Base-by-base conservation (phyloP, 2,329 filamentous ascomycete genomes). In the Penicillium digitatum region DNA sequence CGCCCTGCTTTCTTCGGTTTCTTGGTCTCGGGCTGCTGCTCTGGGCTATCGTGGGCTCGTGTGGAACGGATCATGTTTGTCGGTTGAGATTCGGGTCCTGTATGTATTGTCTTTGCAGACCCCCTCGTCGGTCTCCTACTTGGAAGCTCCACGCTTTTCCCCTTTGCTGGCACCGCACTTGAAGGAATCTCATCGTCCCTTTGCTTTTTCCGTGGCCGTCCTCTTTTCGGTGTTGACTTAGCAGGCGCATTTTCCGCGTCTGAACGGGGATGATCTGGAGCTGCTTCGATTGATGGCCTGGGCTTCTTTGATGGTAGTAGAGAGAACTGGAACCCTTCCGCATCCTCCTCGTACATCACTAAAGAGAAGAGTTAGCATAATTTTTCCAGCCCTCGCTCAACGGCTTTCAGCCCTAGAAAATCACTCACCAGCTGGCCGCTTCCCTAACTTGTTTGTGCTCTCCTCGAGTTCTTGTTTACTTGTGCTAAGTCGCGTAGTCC, bases 301-400 rank as follows among this genome's bases (percentile, higher is more conserved):
- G 82, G 81, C 74, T 87, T 90, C 57, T 80, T 79, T 66, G 82
- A 76, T 68, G 88, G 88, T 11, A 85, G 78, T 58, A 88, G 83
- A 60, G 86, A 84, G 70, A 91, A 92, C 55, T 84, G 79, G 65
- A 92, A 92, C 59, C 89, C 89, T 65, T 88, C 88, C 76, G 89
- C 86, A 66, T 88, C 82, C 71, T 92, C 88, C 65, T 89, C 87
- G 64, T 87, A 87, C 58, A 74, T 79, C 77, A 56, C 51, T 58
- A 8, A 20, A 48, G 53, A 55, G 55, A 39, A 27, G 31, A 40
- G 52, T 55, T 48, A 56, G 35, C 49, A 39, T 44, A 18, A 18
- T 9, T 35, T 6, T 27, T 54, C 62, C 59, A 59, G 35, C n/a
- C 35, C 1, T 54, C 22, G 11, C 8, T 16, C 27, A 31, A 22